Evolutionary conservation across 345 rosid species (phyloP).

Genomic region (Camelina laxa): DNA sequence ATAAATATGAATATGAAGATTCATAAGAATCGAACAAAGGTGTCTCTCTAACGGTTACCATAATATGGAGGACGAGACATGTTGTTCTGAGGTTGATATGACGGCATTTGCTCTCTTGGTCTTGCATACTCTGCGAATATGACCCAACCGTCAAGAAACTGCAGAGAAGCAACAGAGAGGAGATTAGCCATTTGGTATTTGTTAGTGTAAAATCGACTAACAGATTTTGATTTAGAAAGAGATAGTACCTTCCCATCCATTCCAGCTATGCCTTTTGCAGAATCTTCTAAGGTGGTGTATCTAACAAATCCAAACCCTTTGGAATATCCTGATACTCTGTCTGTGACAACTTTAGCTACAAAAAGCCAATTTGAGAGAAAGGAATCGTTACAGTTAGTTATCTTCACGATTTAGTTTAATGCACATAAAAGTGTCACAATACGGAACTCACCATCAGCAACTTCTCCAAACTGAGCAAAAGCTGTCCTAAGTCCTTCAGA

Average conservation of each 20-base stretch:
- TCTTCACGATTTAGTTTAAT: background rate
- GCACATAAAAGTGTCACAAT: background rate
- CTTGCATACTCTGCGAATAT: conserved; percentile 79
- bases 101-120: conserved; percentile 48
- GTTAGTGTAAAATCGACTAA: background rate
- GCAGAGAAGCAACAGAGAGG: conserved; percentile 29
- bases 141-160: conserved; percentile 86
- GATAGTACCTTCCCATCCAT: conserved; percentile 89
- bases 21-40: conserved; percentile 21
- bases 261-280: conserved; percentile 80
- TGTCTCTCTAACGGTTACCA: conserved; percentile 40
- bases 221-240: background rate
- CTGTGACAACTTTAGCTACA: conserved; percentile 81
- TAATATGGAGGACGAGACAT: conserved; percentile 45
- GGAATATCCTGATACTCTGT: conserved; percentile 78
- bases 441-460: conserved; percentile 66
- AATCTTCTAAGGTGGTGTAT: conserved; percentile 75
- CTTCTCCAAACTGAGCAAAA: conserved; percentile 79
- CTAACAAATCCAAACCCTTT: conserved; percentile 95
- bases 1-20: conserved; percentile 7
- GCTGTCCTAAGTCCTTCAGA: conserved; percentile 70
- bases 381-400: conserved; percentile 5
- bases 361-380: conserved; percentile 4
- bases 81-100: conserved; percentile 44
- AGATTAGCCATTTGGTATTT: background rate